phyloP scores from a whole-genome alignment of 106 monocot genomes.

The Hemerocallis citrina region DNA sequence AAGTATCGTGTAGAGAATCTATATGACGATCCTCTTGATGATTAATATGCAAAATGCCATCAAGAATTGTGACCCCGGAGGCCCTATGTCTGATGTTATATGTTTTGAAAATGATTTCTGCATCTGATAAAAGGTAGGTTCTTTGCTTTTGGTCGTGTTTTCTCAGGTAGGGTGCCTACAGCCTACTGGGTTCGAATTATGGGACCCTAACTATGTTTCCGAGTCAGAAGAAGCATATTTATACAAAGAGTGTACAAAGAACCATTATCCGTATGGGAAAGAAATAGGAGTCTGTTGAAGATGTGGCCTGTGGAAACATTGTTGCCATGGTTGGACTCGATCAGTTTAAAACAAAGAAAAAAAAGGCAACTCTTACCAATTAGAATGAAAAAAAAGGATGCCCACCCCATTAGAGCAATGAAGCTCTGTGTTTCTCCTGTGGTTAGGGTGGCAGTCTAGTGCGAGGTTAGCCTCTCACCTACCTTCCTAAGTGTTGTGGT shows the following conservation, averaged over 20 bases:
- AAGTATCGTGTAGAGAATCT: conserved; percentile 30
- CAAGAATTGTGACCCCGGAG: conserved; percentile 29
- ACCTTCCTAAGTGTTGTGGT: too few species aligned
- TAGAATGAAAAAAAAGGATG: conserved; percentile 16
- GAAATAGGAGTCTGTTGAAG: conserved; percentile 8
- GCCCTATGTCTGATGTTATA: conserved; percentile 31
- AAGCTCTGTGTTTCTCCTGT: conserved; percentile 14
- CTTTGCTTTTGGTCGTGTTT: conserved; percentile 28
- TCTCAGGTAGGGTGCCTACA: conserved; percentile 18
- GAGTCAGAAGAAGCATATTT: conserved; percentile 14
- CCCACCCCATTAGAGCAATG: conserved; percentile 17
- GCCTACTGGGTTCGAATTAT: conserved; percentile 18
- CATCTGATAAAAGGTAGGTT: conserved; percentile 32
- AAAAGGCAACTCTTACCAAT: conserved; percentile 14
- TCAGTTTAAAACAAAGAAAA: conserved; percentile 17
- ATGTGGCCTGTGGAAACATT: conserved; percentile 11
- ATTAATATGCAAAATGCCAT: conserved; percentile 25
- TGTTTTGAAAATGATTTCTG: conserved; percentile 30
- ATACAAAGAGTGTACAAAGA: conserved; percentile 11
- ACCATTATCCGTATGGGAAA: conserved; percentile 16
- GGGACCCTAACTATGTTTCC: conserved; percentile 17
- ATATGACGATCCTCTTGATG: conserved; percentile 26
- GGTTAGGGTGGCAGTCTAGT: conserved; percentile 13
- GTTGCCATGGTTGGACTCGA: conserved; percentile 12
- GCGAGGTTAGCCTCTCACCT: conserved; percentile 17